Base-by-base conservation (phyloP, 148 eudicot genomes). In the Spergularia bocconei region DNA sequence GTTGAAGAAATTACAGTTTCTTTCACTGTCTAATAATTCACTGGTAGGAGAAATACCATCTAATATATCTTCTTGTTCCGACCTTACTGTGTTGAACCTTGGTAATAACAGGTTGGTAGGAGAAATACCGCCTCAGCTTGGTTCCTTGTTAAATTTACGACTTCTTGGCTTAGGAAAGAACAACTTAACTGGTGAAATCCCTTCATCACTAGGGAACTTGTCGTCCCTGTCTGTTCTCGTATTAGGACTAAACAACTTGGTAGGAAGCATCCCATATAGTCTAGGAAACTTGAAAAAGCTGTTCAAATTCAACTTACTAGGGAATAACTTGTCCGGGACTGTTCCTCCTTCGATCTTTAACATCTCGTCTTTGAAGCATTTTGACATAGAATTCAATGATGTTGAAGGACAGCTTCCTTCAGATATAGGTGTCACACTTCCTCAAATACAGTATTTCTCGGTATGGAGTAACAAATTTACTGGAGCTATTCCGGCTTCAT, bases 21-120 rank as follows among this genome's bases (percentile, higher is more conserved):
- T 77, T 4, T 19, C 5, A 21, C 63, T 77, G 1, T 6, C 4
- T 44, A 76, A 58, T 69, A 76, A 76, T 29, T 68, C 57, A 13
- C 44, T 76, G 2, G 58, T 15, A 6, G 79, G 73, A 1, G 58
- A 39, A 23, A 67, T 76, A 7, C 79, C 79, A 11, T 55, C 66
- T 11, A 44, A 68, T 57, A 41, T 76, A 56, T 68, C 73, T 15
- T 3, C 23, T 8, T 80, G 79, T 54, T 41, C 38, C 12, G 55
- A 52, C 0, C 77, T 81, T 21, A 13, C 9, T 19, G 8, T 16
- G 0, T 38, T 84, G 38, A 5, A 5, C 11, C 44, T 81, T 2
- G 10, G 0, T 7, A 3, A n/a, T 63, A 84, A 84, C 73, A 81
- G 39, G 54, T 56, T 81, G 47, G 33, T 6, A 10, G 86, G 87